Conservation (phyloP, 2,329 filamentous ascomycete species). For the Calonectria montana region DNA sequence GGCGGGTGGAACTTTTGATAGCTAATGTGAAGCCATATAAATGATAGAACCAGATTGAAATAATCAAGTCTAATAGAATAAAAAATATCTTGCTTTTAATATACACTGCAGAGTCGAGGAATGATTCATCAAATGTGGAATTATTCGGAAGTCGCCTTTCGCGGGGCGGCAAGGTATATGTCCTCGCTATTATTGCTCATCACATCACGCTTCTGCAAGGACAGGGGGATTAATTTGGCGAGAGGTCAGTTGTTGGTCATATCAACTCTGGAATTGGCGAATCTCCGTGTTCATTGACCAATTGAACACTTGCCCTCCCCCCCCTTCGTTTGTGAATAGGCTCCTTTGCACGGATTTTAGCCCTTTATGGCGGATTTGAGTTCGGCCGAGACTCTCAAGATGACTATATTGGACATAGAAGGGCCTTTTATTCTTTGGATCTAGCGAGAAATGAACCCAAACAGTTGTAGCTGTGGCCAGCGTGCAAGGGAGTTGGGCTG, state of each 20-base stretch:
- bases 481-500: neutral
- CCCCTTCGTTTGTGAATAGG: conserved; percentile 7
- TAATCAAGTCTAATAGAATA: neutral
- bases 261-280: conserved; percentile 12
- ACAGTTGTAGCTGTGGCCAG: neutral
- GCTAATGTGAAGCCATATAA: neutral
- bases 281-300: conserved; percentile 6
- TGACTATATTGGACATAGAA: neutral
- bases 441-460: neutral
- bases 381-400: neutral
- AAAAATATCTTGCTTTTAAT: neutral
- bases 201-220: neutral
- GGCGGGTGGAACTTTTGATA: neutral
- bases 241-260: conserved; percentile 4
- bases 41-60: too few relatives aligned
- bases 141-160: conserved; percentile 8
- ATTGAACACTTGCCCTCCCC: neutral
- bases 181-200: neutral
- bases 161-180: neutral
- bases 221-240: neutral
- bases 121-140: neutral
- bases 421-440: neutral
- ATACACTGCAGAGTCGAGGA: neutral
- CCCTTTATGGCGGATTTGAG: neutral
- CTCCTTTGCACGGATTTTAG: neutral